These are phyloP conservation scores for Mycena amicta DNA, from an alignment of 768 basidiomycete genomes.

Conservation along the genomic window DNA sequence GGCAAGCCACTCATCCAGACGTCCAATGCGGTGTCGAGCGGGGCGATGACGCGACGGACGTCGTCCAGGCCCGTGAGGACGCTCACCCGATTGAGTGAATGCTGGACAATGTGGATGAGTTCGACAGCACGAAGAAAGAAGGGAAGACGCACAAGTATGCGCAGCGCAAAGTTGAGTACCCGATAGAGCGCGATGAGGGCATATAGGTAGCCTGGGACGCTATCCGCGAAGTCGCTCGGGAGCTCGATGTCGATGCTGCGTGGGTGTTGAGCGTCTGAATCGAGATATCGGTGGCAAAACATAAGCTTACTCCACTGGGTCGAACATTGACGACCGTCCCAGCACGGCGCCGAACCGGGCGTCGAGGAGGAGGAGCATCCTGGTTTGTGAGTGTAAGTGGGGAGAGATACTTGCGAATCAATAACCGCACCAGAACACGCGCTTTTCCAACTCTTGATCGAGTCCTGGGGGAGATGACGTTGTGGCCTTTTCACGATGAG, in stretches of 20 bases:
- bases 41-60: not conserved
- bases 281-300: not conserved
- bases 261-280: not conserved
- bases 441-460: constrained; percentile 6
- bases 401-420: not conserved
- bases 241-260: not conserved
- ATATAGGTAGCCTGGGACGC: not conserved
- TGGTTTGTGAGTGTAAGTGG: not conserved
- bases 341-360: not conserved
- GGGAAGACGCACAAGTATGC: not conserved
- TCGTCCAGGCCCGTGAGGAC: not conserved
- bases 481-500: not conserved
- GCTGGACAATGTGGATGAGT: not conserved
- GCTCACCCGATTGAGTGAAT: not conserved
- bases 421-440: constrained; percentile 5
- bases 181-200: not conserved
- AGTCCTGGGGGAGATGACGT: not conserved
- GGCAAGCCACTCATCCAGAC: not conserved
- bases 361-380: not conserved
- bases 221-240: not conserved
- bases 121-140: not conserved
- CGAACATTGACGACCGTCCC: not conserved
- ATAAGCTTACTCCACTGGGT: not conserved
- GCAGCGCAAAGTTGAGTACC: not conserved
- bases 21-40: not conserved